Percentiles rank a stretch among this genome's conserved stretches.
Evolutionary conservation across 495 filamentous ascomycete species (phyloP).

Genomic region (Neurospora hispaniola): DNA sequence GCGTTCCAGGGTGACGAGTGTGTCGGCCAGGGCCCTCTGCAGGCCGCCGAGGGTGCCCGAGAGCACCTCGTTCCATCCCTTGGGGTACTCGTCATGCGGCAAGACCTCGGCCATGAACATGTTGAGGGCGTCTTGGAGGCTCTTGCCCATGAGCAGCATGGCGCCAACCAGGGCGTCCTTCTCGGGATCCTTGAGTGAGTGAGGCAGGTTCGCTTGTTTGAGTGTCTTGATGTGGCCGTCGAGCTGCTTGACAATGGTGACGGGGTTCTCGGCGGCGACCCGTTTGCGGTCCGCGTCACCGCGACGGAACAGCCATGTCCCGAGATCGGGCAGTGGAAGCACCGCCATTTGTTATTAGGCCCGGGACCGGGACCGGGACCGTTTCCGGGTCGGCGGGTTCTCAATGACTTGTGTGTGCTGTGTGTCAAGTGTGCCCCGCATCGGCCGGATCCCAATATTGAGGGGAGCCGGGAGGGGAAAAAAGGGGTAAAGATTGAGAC

Average conservation of each 20-base stretch:
- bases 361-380: not conserved
- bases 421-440: not conserved
- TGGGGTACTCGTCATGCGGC: constrained; percentile 17
- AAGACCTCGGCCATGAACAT: constrained; percentile 17
- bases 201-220: constrained; percentile 7
- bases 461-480: not conserved
- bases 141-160: constrained; percentile 17
- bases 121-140: constrained; percentile 17
- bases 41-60: constrained; percentile 22
- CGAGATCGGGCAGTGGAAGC: constrained; percentile 11
- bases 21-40: constrained; percentile 8
- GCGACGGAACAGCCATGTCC: constrained; percentile 17
- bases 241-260: constrained; percentile 17
- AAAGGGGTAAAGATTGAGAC: not conserved
- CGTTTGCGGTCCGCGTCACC: constrained; percentile 10
- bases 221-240: constrained; percentile 12
- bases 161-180: constrained; percentile 22
- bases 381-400: not conserved
- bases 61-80: constrained; percentile 19
- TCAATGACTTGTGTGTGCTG: not conserved
- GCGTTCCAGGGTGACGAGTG: constrained; percentile 2
- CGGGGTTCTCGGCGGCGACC: constrained; percentile 9
- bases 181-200: constrained; percentile 13
- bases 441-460: not conserved
- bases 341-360: constrained; percentile 8